Conservation (phyloP, 176 grass and related monocot species). For the Carex littledalei region DNA sequence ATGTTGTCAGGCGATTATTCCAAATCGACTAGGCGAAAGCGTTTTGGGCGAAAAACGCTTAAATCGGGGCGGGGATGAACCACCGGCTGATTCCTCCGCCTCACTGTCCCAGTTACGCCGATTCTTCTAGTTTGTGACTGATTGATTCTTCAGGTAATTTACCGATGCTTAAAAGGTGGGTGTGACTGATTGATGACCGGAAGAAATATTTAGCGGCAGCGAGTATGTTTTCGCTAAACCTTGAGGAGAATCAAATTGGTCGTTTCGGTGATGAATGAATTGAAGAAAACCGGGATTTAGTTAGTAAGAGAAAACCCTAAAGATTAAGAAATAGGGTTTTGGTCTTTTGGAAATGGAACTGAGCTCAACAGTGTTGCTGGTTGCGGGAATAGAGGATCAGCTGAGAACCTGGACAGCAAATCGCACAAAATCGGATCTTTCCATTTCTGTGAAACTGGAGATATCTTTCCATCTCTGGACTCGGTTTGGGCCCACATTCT, state of each 20-base stretch:
- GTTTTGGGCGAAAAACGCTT: neutral
- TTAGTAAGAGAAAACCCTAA: slow-evolving; percentile 3
- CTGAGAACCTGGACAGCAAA: slow-evolving; percentile 3
- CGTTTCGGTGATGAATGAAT: neutral
- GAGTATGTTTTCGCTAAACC: no score
- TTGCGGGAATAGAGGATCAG: neutral
- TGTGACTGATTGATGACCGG: neutral
- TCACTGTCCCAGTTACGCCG: neutral
- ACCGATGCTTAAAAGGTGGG: neutral
- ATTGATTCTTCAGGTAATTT: neutral
- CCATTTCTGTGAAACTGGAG: neutral
- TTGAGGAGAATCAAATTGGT: neutral
- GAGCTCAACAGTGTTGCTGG: neutral
- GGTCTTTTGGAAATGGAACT: neutral
- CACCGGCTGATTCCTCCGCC: neutral
- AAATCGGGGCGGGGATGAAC: neutral
- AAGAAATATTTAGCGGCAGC: neutral
- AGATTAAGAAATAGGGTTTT: slow-evolving; percentile 17
- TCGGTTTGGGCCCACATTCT: neutral
- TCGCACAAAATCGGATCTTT: neutral
- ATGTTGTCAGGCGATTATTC: neutral
- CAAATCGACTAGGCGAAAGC: neutral
- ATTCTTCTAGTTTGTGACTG: neutral
- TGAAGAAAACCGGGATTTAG: neutral
- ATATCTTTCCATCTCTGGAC: neutral